Evolutionary conservation across 345 rosid species (phyloP).

Genomic region (Bretschneidera sinensis): DNA sequence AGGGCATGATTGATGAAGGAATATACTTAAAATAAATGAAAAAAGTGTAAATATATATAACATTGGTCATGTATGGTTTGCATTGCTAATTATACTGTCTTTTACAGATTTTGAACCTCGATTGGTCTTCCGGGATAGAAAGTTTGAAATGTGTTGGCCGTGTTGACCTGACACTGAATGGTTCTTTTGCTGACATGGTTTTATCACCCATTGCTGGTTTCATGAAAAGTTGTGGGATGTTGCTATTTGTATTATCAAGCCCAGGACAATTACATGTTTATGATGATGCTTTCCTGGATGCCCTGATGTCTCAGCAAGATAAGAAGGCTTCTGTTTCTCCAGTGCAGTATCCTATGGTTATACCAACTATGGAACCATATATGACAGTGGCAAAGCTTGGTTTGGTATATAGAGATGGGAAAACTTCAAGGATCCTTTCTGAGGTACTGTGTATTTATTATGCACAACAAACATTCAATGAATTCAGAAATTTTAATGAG

Average conservation of each 20-base stretch:
- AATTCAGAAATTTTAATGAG: neutral
- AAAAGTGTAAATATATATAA: neutral
- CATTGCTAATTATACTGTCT: conserved; percentile 13
- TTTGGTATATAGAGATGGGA: conserved; percentile 31
- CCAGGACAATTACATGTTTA: conserved; percentile 74
- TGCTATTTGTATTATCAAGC: conserved; percentile 56
- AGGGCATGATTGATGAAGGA: too few species aligned
- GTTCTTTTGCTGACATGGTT: conserved; percentile 84
- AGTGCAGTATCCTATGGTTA: conserved; percentile 44
- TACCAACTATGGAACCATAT: conserved; percentile 57
- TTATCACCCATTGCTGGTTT: conserved; percentile 47
- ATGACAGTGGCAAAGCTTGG: conserved; percentile 51
- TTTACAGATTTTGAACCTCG: conserved; percentile 62
- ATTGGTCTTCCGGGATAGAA: conserved; percentile 67
- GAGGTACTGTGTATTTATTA: conserved; percentile 41
- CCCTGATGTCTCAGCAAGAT: conserved; percentile 46
- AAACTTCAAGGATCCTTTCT: conserved; percentile 42
- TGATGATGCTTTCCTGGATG: conserved; percentile 48
- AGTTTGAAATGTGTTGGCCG: conserved; percentile 58
- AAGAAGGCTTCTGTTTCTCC: conserved; percentile 38
- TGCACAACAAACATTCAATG: neutral
- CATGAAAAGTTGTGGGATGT: conserved; percentile 29
- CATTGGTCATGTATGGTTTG: neutral
- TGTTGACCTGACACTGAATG: conserved; percentile 58
- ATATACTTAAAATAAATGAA: neutral